phyloP scores from a whole-genome alignment of 2,329 filamentous ascomycete species.

The Aspergillus brunneoviolaceus region DNA sequence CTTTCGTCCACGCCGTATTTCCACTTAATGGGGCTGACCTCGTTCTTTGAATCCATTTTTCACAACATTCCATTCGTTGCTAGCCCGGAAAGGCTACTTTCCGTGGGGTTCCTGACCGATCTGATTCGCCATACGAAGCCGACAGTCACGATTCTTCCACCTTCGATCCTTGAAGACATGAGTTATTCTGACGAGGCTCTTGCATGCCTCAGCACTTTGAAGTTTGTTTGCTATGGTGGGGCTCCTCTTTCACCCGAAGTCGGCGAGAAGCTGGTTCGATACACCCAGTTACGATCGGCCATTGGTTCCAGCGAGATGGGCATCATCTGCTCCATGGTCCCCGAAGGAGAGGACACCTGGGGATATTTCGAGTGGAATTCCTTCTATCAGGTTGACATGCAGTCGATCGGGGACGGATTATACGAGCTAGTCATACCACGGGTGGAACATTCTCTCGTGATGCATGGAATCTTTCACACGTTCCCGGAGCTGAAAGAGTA shows the following conservation, averaged over 20 bases:
- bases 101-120: conserved; percentile 22
- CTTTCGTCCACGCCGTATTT: conserved; percentile 27
- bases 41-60: conserved; percentile 20
- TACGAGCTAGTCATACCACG: conserved; percentile 8
- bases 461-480: conserved; percentile 10
- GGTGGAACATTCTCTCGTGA: background rate
- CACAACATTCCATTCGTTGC: conserved; percentile 20
- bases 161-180: conserved; percentile 29
- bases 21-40: conserved; percentile 28
- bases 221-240: conserved; percentile 14
- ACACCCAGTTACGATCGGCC: background rate
- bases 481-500: conserved; percentile 27
- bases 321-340: conserved; percentile 1
- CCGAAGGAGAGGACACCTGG: background rate
- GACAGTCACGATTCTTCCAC: conserved; percentile 22
- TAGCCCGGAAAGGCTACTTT: conserved; percentile 27
- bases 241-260: conserved; percentile 12
- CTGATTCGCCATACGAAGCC: conserved; percentile 20
- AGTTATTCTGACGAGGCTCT: conserved; percentile 19
- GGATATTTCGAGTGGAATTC: conserved; percentile 4
- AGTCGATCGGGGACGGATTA: conserved; percentile 1
- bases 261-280: conserved; percentile 8
- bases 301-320: conserved; percentile 6
- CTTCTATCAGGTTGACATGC: background rate
- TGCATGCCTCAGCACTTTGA: conserved; percentile 10